A percentile compares a stretch with the other conserved stretches of the same genome.
These are phyloP conservation scores for Backusella liffmaniae DNA, from an alignment of 192 early-diverging fungal genomes.

Conservation along the genomic window DNA sequence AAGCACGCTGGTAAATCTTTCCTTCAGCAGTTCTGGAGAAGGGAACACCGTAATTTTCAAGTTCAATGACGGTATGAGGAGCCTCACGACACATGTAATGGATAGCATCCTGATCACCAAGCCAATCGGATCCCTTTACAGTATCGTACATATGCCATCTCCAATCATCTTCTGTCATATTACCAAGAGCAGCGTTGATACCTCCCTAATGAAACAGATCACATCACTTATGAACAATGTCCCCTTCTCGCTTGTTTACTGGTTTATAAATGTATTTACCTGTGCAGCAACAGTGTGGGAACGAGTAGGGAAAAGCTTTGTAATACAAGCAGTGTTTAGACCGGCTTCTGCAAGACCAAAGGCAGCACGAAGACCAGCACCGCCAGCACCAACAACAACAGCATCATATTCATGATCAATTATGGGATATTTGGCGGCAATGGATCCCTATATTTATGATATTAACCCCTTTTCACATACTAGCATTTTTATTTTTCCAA, in stretches of 20 bases:
- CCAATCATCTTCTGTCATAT: slow-evolving; percentile 99
- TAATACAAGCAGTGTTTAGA: slow-evolving; percentile 97
- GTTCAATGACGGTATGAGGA: slow-evolving; percentile 90
- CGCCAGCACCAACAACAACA: slow-evolving; percentile 96
- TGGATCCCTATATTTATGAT: slow-evolving; percentile 41
- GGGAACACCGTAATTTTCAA: slow-evolving; percentile 98
- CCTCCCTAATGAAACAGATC: slow-evolving; percentile 64
- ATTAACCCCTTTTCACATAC: not conserved
- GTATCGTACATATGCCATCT: slow-evolving; percentile 99
- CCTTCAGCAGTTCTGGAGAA: slow-evolving; percentile 98
- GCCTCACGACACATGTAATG: slow-evolving; percentile 99
- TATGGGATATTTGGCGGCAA: slow-evolving; percentile 84
- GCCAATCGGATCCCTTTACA: slow-evolving; percentile 99
- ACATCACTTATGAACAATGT: not conserved
- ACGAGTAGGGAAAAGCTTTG: slow-evolving; percentile 97
- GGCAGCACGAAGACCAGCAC: slow-evolving; percentile 96
- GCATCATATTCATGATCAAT: slow-evolving; percentile 99
- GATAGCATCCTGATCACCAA: slow-evolving; percentile 99
- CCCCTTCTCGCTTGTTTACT: not conserved
- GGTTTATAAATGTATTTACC: slow-evolving; percentile 26
- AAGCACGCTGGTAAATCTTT: slow-evolving; percentile 99
- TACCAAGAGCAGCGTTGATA: slow-evolving; percentile 98
- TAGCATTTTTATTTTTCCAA: not conserved
- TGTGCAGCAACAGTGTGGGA: slow-evolving; percentile 99
- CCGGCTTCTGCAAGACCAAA: slow-evolving; percentile 94